Conservation (phyloP, 2,329 filamentous ascomycete genomes). For the Endocalyx cinctus region DNA sequence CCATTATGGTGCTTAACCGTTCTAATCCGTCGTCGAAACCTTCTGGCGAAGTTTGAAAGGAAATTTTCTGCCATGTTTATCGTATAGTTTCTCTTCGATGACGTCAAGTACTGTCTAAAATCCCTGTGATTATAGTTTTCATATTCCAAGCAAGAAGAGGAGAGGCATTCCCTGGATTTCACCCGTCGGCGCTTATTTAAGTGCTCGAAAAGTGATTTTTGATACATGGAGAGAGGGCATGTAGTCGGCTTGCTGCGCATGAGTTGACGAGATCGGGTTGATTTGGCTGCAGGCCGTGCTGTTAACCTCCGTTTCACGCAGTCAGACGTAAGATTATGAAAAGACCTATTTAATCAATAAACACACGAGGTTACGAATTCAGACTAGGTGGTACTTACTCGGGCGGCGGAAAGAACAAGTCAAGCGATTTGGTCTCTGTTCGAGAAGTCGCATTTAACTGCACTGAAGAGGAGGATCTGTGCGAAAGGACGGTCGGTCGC, state of each 20-base stretch:
- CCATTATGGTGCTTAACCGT: constrained; percentile 27
- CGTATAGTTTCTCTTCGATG: constrained; percentile 47
- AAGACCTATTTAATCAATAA: too few species aligned
- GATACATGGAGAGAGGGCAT: constrained; percentile 49
- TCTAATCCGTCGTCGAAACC: constrained; percentile 33
- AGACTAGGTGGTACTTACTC: too few species aligned
- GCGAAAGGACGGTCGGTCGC: constrained; percentile 11
- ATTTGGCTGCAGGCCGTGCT: constrained; percentile 52
- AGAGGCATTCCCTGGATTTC: constrained; percentile 49
- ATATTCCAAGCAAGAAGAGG: constrained; percentile 48
- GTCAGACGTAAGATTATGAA: too few species aligned
- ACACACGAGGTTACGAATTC: too few species aligned
- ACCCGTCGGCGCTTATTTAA: constrained; percentile 45
- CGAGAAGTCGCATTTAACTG: too few species aligned
- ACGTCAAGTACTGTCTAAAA: constrained; percentile 45
- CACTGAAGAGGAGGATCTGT: too few species aligned
- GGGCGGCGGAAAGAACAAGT: too few species aligned
- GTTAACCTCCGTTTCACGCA: constrained; percentile 52
- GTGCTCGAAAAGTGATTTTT: constrained; percentile 52
- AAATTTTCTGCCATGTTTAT: constrained; percentile 50
- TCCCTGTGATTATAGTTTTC: constrained; percentile 49
- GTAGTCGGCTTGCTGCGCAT: constrained; percentile 42
- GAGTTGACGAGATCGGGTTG: constrained; percentile 46
- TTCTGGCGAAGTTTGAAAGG: constrained; percentile 49
- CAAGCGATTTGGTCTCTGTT: too few species aligned